These are phyloP conservation scores for Nannochloropsis salina DNA, from an alignment of 108 stramenopile genomes.

Conservation along the genomic window DNA sequence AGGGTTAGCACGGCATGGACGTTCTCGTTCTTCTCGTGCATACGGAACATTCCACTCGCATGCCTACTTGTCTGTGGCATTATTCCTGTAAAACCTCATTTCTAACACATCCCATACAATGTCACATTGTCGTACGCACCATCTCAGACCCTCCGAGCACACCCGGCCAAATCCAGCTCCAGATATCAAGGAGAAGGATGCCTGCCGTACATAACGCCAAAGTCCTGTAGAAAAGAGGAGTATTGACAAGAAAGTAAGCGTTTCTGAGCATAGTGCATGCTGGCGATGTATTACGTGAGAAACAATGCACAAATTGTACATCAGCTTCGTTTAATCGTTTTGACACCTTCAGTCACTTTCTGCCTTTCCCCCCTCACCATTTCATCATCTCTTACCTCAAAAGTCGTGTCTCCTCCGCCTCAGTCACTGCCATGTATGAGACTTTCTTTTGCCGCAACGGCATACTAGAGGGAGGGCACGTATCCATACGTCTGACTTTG, in stretches of 20 bases:
- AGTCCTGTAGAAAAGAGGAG: not conserved
- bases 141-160: not conserved
- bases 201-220: not conserved
- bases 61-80: too few relatives aligned
- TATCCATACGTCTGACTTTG: not conserved
- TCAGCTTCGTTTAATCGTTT: not conserved
- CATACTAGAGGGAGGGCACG: not conserved
- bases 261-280: too few relatives aligned
- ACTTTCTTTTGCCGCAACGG: not conserved
- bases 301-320: too few relatives aligned
- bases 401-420: constrained; percentile 4
- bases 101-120: not conserved
- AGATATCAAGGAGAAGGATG: not conserved
- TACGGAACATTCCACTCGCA: too few relatives aligned
- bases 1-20: not conserved
- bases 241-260: too few relatives aligned
- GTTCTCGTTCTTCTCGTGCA: not conserved
- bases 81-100: too few relatives aligned
- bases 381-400: not conserved
- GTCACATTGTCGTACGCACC: not conserved
- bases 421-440: not conserved
- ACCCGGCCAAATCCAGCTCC: not conserved
- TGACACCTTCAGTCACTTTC: not conserved
- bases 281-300: too few relatives aligned
- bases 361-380: not conserved